phyloP scores from a whole-genome alignment of 2,329 filamentous ascomycete genomes.

The Ustulina deusta region DNA sequence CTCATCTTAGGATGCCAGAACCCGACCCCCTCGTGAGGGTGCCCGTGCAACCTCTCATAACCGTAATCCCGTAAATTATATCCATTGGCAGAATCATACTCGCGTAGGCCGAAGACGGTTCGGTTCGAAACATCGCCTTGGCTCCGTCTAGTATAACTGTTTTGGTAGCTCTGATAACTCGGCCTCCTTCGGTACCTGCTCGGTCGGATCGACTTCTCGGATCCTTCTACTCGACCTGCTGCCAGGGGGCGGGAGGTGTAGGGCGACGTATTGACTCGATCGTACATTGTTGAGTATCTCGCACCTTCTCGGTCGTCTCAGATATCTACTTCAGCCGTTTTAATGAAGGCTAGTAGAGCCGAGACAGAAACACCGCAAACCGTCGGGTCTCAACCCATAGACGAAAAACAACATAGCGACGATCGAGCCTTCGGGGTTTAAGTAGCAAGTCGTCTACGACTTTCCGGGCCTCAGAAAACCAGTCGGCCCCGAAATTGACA shows the following conservation, averaged over 20 bases:
- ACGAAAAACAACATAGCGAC: background rate
- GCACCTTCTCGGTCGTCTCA: background rate
- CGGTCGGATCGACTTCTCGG: no score
- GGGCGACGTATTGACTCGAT: constrained; percentile 9
- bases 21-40: constrained; percentile 43
- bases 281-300: constrained; percentile 1
- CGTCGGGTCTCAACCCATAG: background rate
- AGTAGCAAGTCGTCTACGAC: background rate
- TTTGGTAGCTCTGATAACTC: constrained; percentile 15
- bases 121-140: constrained; percentile 28
- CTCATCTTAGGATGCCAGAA: constrained; percentile 45
- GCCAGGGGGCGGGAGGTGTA: constrained; percentile 32
- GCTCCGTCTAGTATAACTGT: constrained; percentile 5
- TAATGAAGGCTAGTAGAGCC: background rate
- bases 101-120: constrained; percentile 27
- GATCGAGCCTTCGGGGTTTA: background rate
- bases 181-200: constrained; percentile 1
- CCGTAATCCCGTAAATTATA: constrained; percentile 21
- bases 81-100: constrained; percentile 32
- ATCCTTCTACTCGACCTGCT: no score
- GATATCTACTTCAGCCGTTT: background rate
- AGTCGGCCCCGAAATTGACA: background rate
- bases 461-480: no score
- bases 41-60: background rate
- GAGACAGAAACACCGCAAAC: background rate